These are phyloP conservation scores for Petunia hybrid DNA, from an alignment of 305 asterid species.

Conservation along the genomic window DNA sequence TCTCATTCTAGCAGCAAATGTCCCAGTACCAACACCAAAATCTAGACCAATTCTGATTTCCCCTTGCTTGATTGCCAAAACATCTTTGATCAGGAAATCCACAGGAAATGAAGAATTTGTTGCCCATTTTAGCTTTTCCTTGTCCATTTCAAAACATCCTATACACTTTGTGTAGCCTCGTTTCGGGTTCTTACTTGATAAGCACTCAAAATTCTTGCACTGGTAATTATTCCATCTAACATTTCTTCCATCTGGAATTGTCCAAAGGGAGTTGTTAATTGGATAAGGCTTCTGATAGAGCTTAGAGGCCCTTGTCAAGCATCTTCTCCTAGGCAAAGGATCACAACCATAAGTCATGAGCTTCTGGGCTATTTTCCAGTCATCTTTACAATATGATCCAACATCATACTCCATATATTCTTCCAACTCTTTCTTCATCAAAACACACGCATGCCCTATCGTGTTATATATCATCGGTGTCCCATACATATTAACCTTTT, in stretches of 20 bases:
- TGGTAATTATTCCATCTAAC: slow-evolving; percentile 85
- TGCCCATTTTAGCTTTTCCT: slow-evolving; percentile 78
- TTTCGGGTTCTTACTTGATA: slow-evolving; percentile 64
- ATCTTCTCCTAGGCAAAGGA: slow-evolving; percentile 80
- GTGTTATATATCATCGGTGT: slow-evolving; percentile 63
- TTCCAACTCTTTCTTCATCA: slow-evolving; percentile 71
- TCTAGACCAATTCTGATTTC: slow-evolving; percentile 81
- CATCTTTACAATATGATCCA: slow-evolving; percentile 89
- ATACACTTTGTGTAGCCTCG: slow-evolving; percentile 66
- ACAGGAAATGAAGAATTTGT: slow-evolving; percentile 45
- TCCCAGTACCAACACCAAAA: slow-evolving; percentile 77
- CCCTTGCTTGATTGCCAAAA: slow-evolving; percentile 60
- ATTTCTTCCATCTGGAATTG: slow-evolving; percentile 77
- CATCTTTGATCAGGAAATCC: slow-evolving; percentile 63
- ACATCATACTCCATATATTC: slow-evolving; percentile 86
- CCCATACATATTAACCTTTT: slow-evolving; percentile 68
- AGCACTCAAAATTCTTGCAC: slow-evolving; percentile 72
- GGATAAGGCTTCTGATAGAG: slow-evolving; percentile 72
- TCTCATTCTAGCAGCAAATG: slow-evolving; percentile 80
- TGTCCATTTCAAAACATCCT: slow-evolving; percentile 88
- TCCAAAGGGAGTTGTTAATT: slow-evolving; percentile 80
- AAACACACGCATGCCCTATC: slow-evolving; percentile 73
- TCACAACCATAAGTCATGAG: slow-evolving; percentile 84
- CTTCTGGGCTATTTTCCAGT: slow-evolving; percentile 75
- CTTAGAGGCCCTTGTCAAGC: slow-evolving; percentile 77